Base-by-base conservation (phyloP, 768 basidiomycete species). In the Boletus bicolor region DNA sequence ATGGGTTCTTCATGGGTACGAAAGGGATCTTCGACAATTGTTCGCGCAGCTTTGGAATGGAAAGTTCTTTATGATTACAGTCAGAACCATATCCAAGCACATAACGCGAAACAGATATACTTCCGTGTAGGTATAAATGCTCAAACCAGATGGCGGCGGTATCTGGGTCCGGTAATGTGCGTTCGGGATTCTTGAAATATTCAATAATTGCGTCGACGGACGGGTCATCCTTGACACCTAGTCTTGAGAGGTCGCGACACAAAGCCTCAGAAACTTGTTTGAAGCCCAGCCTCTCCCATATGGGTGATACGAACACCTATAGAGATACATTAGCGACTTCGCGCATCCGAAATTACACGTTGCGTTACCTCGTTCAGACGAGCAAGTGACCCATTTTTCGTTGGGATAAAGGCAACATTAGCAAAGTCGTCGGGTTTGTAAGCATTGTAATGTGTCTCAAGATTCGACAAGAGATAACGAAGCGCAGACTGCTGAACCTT, bases 341-440 rank as follows among this genome's bases (percentile, higher is more conserved):
- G n/a, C 10, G 1, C 3, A 10, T 15, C 43, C 11, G 2, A 14
- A 5, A 21, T 19, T 5, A 51, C 36, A 39, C 12, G 7, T 60
- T 12, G 5, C 19, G 7, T 44, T 34, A 62, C 61, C 56, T 62
- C 57, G 26, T 59, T 51, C 17, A 30, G 47, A 43, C 52, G 12
- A 6, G 53, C 56, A 45, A 54, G 57, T 1, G 43, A 37, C 12
- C 39, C 52, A 2, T 11, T 0, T 34, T 63, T 42, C 7, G 61
- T 63, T 11, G 61, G 61, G 17, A 62, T 62, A 17, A 63, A 62
- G n/a, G 56, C 45, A 14, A 45, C 8, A 11, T 54, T 4, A 1
- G 46, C 45, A 10, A 63, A 63, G n/a, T 59, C 4, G 0, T 59
- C 53, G 2, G 57, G 24, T 38, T 55, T 51, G 50, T 63, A 63